Percentiles rank a stretch among this genome's conserved stretches.
phyloP scores from a whole-genome alignment of 495 filamentous ascomycete species.

The Aspergillus steynii region DNA sequence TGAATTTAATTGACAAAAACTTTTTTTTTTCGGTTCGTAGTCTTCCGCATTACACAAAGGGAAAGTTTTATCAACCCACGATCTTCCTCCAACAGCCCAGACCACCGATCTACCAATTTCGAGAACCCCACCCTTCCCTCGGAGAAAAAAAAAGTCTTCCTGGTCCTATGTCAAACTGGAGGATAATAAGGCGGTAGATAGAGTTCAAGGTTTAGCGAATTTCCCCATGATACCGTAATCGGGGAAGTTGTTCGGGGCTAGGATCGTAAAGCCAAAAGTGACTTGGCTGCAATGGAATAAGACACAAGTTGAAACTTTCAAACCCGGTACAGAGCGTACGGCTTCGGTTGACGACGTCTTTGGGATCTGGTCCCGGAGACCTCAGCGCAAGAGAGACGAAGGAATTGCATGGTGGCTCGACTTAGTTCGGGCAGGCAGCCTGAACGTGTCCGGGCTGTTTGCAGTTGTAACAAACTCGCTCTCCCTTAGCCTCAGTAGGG shows the following conservation, averaged over 20 bases:
- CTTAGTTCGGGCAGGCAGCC: conserved; percentile 80
- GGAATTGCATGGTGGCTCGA: conserved; percentile 19
- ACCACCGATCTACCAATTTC: conserved; percentile 17
- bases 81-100: conserved; percentile 32
- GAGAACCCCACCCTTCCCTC: conserved; percentile 15
- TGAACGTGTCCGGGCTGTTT: conserved; percentile 97
- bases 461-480: conserved; percentile 99
- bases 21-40: conserved; percentile 15
- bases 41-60: conserved; percentile 23
- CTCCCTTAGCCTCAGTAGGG: conserved; percentile 80
- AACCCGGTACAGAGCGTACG: conserved; percentile 22
- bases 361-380: conserved; percentile 18
- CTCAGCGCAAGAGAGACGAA: conserved; percentile 26
- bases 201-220: conserved; percentile 10
- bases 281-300: conserved; percentile 9
- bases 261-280: conserved; percentile 28
- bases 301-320: conserved; percentile 8
- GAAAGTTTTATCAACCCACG: conserved; percentile 18
- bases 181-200: conserved; percentile 16
- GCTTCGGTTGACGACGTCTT: conserved; percentile 15
- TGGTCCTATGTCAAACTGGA: conserved; percentile 17
- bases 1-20: background rate
- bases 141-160: conserved; percentile 7
- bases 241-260: conserved; percentile 10
- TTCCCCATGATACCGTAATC: background rate